Percentiles rank a stretch among this genome's conserved stretches.
Conservation (phyloP, 2,329 filamentous ascomycete genomes). For the Phaeosphaeria sp. region DNA sequence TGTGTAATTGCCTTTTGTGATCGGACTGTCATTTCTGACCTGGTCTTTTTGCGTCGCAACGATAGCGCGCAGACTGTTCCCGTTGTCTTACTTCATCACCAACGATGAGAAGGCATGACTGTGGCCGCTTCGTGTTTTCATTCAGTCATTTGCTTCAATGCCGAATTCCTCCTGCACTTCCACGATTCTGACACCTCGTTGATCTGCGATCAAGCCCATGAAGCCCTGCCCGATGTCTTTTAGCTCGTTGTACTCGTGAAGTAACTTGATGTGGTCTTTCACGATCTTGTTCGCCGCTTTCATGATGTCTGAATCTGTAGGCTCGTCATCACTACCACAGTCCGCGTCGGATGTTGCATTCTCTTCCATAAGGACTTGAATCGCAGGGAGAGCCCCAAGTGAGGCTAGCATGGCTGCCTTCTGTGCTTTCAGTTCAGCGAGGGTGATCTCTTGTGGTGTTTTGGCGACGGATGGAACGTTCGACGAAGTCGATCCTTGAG, state of each 20-base stretch:
- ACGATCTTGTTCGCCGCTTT: constrained; percentile 61
- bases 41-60: too few relatives aligned
- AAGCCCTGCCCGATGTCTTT: constrained; percentile 72
- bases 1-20: background rate
- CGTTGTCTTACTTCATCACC: too few relatives aligned
- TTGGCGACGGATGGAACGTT: constrained; percentile 19
- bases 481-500: background rate
- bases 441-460: constrained; percentile 56
- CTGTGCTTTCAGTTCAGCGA: constrained; percentile 55
- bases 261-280: constrained; percentile 67
- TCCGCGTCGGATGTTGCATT: constrained; percentile 26
- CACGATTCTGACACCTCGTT: constrained; percentile 62
- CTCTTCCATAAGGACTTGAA: constrained; percentile 45
- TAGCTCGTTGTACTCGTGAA: constrained; percentile 75
- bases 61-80: too few relatives aligned
- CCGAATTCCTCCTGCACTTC: constrained; percentile 59
- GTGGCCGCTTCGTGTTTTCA: background rate
- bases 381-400: constrained; percentile 34
- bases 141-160: constrained; percentile 53
- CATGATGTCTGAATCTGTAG: constrained; percentile 42
- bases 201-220: constrained; percentile 72
- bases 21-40: background rate
- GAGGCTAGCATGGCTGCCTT: constrained; percentile 45
- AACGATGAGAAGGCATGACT: too few relatives aligned
- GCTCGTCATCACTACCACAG: constrained; percentile 24